phyloP scores from a whole-genome alignment of 2,329 filamentous ascomycete species.

The Fusarium dimerum region DNA sequence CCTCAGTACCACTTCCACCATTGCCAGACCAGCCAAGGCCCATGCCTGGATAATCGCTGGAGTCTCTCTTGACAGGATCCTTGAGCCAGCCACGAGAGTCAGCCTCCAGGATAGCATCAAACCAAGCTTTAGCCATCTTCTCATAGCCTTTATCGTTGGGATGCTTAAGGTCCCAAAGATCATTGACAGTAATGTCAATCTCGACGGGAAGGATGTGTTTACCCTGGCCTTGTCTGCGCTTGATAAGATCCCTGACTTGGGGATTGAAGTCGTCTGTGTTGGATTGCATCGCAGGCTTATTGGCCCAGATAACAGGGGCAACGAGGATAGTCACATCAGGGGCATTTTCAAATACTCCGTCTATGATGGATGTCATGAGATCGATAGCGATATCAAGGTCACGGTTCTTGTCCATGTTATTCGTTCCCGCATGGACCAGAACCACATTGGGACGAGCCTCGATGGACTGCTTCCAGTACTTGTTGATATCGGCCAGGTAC shows the following conservation, averaged over 20 bases:
- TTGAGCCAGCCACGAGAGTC: constrained; percentile 16
- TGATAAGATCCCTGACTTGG: constrained; percentile 7
- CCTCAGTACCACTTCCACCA: background rate
- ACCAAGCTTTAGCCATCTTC: constrained; percentile 21
- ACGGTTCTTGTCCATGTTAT: constrained; percentile 13
- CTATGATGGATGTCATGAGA: constrained; percentile 9
- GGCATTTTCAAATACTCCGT: constrained; percentile 14
- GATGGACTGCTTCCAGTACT: constrained; percentile 16
- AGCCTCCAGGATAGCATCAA: constrained; percentile 13
- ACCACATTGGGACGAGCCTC: constrained; percentile 15
- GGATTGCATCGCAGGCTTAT: constrained; percentile 11
- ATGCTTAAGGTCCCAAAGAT: constrained; percentile 13
- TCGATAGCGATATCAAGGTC: constrained; percentile 3
- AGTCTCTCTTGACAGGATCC: constrained; percentile 2
- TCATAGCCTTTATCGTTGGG: constrained; percentile 18
- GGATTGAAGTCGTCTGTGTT: constrained; percentile 18
- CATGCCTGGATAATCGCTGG: background rate
- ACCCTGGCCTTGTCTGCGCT: background rate
- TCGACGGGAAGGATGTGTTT: constrained; percentile 13
- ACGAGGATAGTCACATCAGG: constrained; percentile 12
- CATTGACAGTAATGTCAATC: constrained; percentile 9
- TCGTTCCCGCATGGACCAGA: constrained; percentile 18
- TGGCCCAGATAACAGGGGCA: constrained; percentile 19
- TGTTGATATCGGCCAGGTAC: constrained; percentile 10
- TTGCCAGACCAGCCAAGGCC: background rate